Base-by-base conservation (phyloP, 2,329 filamentous ascomycete species). In the Penicillium sp. region DNA sequence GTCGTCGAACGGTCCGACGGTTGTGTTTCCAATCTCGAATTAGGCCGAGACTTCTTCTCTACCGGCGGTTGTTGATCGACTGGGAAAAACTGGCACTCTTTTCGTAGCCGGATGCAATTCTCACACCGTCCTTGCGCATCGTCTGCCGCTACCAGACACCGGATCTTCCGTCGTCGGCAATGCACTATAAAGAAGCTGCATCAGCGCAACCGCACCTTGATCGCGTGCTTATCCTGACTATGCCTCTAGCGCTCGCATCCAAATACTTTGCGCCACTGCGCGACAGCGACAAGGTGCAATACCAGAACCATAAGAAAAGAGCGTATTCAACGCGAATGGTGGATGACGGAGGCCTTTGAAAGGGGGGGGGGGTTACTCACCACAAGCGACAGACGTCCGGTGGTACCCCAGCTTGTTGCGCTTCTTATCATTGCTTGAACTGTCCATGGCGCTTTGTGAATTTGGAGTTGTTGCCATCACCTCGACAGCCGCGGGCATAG, bases 341-440 rank as follows among this genome's bases (percentile, higher is more conserved):
- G n/a, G n/a, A n/a, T n/a, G n/a, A n/a, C n/a, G 21, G 21, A 23
- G 21, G 21, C 23, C 6, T n/a, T 25, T 33, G 28, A 31, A 43
- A 40, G 39, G 32, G 14, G 27, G 20, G 18, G 34, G 11, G 11
- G 20, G 32, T 28, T 41, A 81, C 90, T 80, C 78, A 97, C 91
- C 86, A 73, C 91, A 97, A 54, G 91, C 93, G 56, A 96, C 87
- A 30, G 90, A 94, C 23, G 89, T 95, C 59, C 91, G 81, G 71
- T 96, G 91, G 63, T 97, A 97, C 26, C 91, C 91, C 46, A 97
- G 76, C 69, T 94, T 96, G 67, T 95, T 96, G 60, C 90, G 81
- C 60, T 81, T 80, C 63, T 85, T 86, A 54, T 85, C 79, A 36
- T 57, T 53, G 36, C 47, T 53, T 44, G 57, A 53, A 42, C 41